Evolutionary conservation across 2,329 filamentous ascomycete species (phyloP), one percentile per base, ranked within the genome.

Genomic region (Fusarium tanahbumbuense): DNA sequence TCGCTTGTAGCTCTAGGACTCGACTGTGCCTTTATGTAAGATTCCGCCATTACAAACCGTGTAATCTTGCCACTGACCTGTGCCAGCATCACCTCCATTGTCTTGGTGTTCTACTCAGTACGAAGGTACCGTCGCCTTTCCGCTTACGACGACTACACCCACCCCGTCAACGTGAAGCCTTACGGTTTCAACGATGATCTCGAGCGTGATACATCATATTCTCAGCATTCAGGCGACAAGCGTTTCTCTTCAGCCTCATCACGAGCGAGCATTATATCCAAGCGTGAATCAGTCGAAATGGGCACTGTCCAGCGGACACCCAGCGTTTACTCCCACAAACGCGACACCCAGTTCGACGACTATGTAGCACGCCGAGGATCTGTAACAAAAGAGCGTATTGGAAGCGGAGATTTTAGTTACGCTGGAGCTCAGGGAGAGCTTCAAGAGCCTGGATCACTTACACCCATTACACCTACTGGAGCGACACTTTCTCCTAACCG

Each of bases 21-120:
- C 27, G 86, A 87, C 72, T 79, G 76, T 27, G 76, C 76, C 4
- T 77, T 88, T 34, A 80, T 88, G 85, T 87, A 79, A 76, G 84
- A 75, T 27, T 25, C 42, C 15, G 10, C 7, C 25, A 18, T 23
- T 32, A 13, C 54, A 30, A 40, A 56, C 41, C 8, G 10, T 12
- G 12, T 22, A 15, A 6, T 2, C 4, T 23, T 40, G 25, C 12
- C 37, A 22, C 60, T 69, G 60, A 70, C 66, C 40, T 28, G 22
- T 5, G 25, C 60, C 27, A 56, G 73, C 58, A 49, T 83, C 60
- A 80, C 81, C 30, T 82, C 83, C 20, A 60, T 84, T n/a, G 68
- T 79, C 22, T 79, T 85, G 15, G 76, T 82, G 42, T 72, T 83
- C 45, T 88, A 88, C 75, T 78, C 85, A 22, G 68, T 85, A 54